Evolutionary conservation across 2,329 filamentous ascomycete species (phyloP).

Genomic region (Atkinsonella hypoxylon): DNA sequence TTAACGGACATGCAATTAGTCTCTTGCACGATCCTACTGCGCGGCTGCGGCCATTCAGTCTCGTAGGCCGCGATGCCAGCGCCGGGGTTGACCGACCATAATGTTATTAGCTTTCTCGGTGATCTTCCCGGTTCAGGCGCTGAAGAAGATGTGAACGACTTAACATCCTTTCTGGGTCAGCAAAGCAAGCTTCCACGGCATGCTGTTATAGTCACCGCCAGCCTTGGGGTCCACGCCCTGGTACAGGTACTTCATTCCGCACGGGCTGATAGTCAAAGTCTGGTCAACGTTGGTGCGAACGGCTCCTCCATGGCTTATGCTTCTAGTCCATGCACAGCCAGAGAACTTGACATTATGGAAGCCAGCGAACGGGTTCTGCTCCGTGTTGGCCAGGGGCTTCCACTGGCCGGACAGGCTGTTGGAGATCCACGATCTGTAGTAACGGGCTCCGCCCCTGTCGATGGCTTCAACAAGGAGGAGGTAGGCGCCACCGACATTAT

Average conservation of each 20-base stretch:
- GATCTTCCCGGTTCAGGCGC: too few species aligned
- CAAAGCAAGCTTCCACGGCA: constrained; percentile 1
- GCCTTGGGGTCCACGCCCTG: constrained; percentile 37
- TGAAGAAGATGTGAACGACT: too few species aligned
- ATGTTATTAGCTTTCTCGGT: too few species aligned
- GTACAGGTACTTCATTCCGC: constrained; percentile 53
- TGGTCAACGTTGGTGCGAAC: constrained; percentile 45
- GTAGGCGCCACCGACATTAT: constrained; percentile 46
- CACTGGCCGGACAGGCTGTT: constrained; percentile 42
- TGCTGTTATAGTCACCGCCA: constrained; percentile 29
- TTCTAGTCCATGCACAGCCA: constrained; percentile 48
- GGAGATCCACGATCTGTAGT: constrained; percentile 56
- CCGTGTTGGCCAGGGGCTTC: constrained; percentile 43
- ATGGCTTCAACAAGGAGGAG: constrained; percentile 58
- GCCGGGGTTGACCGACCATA: too few species aligned
- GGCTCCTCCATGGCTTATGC: constrained; percentile 55
- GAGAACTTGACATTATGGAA: constrained; percentile 40
- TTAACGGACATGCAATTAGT: too few species aligned
- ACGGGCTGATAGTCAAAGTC: constrained; percentile 50
- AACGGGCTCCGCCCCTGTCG: constrained; percentile 39
- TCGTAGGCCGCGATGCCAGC: too few species aligned
- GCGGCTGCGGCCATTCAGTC: too few species aligned
- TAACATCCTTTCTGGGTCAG: neutral
- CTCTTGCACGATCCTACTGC: too few species aligned
- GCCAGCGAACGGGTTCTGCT: constrained; percentile 51